Conservation (phyloP, 2,329 filamentous ascomycete genomes). For the Botrytis cinerea region DNA sequence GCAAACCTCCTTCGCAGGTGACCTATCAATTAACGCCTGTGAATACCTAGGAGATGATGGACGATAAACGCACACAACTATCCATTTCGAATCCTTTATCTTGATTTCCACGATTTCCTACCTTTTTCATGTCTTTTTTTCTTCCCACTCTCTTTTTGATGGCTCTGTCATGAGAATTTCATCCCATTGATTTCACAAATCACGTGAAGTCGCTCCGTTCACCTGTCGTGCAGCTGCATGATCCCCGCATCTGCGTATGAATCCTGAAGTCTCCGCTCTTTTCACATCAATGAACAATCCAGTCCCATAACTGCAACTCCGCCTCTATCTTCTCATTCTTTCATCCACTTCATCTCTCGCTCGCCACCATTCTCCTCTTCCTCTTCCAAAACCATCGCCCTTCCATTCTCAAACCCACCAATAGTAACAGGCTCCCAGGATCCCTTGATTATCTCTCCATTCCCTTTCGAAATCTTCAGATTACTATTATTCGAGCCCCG, state of each 20-base stretch:
- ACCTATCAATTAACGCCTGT: slow-evolving; percentile 5
- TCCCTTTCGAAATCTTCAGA: not conserved
- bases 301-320: not conserved
- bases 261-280: not conserved
- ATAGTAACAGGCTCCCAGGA: not conserved
- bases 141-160: not conserved
- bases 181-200: not conserved
- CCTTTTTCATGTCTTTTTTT: not conserved
- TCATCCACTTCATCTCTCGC: not conserved
- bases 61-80: not conserved
- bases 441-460: not conserved
- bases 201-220: not conserved
- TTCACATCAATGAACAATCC: not conserved
- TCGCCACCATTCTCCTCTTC: not conserved
- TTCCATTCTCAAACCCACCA: not conserved
- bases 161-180: not conserved
- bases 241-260: not conserved
- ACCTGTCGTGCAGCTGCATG: not conserved
- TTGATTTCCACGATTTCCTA: not conserved
- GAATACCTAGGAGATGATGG: not conserved
- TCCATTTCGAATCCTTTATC: not conserved
- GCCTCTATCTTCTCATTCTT: not conserved
- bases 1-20: slow-evolving; percentile 3
- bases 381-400: not conserved
- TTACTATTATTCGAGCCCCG: slow-evolving; percentile 2